Evolutionary conservation across 202 grass and related monocot genomes (phyloP).

Genomic region (Panicum virgatum): DNA sequence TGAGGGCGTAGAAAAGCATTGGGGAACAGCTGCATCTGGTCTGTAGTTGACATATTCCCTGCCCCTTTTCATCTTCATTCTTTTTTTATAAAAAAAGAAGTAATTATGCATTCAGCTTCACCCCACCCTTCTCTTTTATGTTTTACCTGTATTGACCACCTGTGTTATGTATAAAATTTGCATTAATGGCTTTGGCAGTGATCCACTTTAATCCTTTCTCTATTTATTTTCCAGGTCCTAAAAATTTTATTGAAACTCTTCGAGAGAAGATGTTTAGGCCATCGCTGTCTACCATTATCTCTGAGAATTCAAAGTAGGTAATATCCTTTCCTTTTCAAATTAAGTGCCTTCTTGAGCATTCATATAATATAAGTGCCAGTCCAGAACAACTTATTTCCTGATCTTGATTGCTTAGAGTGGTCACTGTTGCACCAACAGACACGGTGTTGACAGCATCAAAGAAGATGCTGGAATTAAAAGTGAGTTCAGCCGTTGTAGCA

Average conservation of each 20-base stretch:
- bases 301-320: constrained; percentile 99
- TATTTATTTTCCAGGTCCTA: constrained; percentile 66
- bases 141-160: neutral
- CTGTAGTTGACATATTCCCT: constrained; percentile 29
- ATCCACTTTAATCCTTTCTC: constrained; percentile 13
- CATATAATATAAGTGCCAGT: neutral
- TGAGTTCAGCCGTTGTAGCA: constrained; percentile 79
- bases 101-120: neutral
- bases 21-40: constrained; percentile 84
- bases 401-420: constrained; percentile 59
- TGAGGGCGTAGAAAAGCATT: constrained; percentile 94
- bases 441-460: constrained; percentile 83
- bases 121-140: neutral
- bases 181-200: neutral
- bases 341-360: neutral
- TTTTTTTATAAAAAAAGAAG: neutral
- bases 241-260: constrained; percentile 96
- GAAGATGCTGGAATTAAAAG: constrained; percentile 91
- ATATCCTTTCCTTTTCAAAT: constrained; percentile 59
- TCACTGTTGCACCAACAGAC: constrained; percentile 77
- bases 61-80: neutral
- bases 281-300: constrained; percentile 82
- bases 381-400: constrained; percentile 24
- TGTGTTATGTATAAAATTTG: neutral
- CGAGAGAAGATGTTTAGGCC: constrained; percentile 89